Evolutionary conservation across 805 yeast species (phyloP).

Genomic region (Barnettozyma populi): DNA sequence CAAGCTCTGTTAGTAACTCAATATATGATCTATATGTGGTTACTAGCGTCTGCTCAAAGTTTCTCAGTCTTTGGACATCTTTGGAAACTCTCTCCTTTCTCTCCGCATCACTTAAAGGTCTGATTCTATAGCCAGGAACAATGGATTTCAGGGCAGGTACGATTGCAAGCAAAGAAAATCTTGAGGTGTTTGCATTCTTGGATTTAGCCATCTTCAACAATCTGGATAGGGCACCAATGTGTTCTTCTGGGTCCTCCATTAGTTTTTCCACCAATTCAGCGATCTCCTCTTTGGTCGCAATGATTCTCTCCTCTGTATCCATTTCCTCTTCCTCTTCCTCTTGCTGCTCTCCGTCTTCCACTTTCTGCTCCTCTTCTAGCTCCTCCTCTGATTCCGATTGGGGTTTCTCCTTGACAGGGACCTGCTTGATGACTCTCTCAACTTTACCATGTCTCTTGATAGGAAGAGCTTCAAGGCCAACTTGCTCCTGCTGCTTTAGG

Average conservation of each 20-base stretch:
- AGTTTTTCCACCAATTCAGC: constrained; percentile 75
- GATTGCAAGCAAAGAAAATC: constrained; percentile 70
- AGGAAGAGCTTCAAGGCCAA: constrained; percentile 67
- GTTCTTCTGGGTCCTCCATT: constrained; percentile 87
- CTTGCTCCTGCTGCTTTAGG: constrained; percentile 37
- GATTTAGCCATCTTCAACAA: constrained; percentile 67
- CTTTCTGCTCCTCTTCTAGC: constrained; percentile 20
- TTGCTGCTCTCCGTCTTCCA: too few relatives aligned
- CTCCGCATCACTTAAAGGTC: constrained; percentile 79
- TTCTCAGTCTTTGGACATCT: constrained; percentile 73
- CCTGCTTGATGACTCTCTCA: constrained; percentile 51
- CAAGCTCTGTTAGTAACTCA: constrained; percentile 42
- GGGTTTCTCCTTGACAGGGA: constrained; percentile 14
- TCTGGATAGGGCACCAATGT: constrained; percentile 58
- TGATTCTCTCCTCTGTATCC: constrained; percentile 49
- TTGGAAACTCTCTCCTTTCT: constrained; percentile 74
- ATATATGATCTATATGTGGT: constrained; percentile 64
- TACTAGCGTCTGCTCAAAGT: constrained; percentile 75
- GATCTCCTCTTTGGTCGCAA: constrained; percentile 70
- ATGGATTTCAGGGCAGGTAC: constrained; percentile 81
- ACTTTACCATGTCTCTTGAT: constrained; percentile 72
- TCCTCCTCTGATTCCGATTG: constrained; percentile 12
- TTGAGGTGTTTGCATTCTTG: constrained; percentile 56
- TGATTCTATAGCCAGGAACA: constrained; percentile 82
- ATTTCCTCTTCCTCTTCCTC: constrained; percentile 29